These are phyloP conservation scores for Pseudogymnoascus sp. DNA, from an alignment of 2,329 filamentous ascomycete genomes.

Conservation along the genomic window DNA sequence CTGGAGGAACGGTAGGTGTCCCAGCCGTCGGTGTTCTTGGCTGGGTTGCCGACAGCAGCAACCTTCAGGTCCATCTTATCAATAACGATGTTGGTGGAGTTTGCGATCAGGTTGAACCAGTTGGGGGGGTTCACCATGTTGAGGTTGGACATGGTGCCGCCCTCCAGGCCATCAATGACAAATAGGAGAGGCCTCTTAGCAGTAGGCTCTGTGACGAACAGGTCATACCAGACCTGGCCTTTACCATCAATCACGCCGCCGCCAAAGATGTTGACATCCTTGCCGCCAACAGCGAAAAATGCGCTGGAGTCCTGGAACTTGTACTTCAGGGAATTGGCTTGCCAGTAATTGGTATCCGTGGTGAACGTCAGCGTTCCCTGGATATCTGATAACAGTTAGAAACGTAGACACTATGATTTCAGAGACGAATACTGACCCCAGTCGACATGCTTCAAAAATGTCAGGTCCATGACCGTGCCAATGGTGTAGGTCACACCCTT, in stretches of 20 bases:
- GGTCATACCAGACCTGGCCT: constrained; percentile 51
- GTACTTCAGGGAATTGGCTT: constrained; percentile 53
- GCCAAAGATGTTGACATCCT: constrained; percentile 60
- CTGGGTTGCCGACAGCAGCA: constrained; percentile 41
- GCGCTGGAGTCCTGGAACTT: constrained; percentile 57
- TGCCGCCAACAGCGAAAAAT: constrained; percentile 59
- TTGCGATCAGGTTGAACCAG: constrained; percentile 58
- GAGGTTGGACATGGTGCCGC: constrained; percentile 49
- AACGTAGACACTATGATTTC: neutral
- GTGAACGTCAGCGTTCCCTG: constrained; percentile 54
- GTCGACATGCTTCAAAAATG: constrained; percentile 55
- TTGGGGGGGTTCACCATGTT: constrained; percentile 49
- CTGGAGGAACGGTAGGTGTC: constrained; percentile 53
- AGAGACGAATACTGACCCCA: constrained; percentile 33
- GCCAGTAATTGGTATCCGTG: constrained; percentile 61
- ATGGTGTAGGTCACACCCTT: constrained; percentile 49
- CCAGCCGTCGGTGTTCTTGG: constrained; percentile 61
- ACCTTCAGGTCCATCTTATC: constrained; percentile 53
- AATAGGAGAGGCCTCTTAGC: constrained; percentile 51
- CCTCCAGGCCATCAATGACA: constrained; percentile 46
- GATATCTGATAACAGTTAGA: constrained; percentile 35
- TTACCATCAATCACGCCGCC: constrained; percentile 55
- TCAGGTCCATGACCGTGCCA: constrained; percentile 55
- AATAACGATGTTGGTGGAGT: constrained; percentile 55
- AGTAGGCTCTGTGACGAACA: constrained; percentile 46